Base-by-base conservation (phyloP, 208 protist species). In the Histomonas meleagridis region DNA sequence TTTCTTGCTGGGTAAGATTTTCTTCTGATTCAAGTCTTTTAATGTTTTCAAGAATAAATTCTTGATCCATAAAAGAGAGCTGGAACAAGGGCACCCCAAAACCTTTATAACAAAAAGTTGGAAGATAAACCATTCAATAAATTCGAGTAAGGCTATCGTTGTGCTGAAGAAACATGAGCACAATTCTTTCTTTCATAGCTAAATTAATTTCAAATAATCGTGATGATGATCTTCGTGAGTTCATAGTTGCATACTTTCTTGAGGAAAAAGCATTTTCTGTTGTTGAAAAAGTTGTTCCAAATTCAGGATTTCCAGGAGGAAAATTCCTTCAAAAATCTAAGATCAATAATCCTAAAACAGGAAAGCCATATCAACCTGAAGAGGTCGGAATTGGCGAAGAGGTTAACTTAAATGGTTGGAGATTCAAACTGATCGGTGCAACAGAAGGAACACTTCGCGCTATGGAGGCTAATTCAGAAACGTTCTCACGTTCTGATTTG, bases 241-340 rank as follows among this genome's bases (percentile, higher is more conserved):
- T 86, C 46, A 86, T 86, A 55, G 76, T 86, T 48, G 46, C 43
- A 26, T 86, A 43, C 35, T 86, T 46, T 55, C 46, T 86, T 18
- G 76, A 86, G 7, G 76, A 86, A 38, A 46, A 40, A 10, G 38
- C 14, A 38, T 86, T 86, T n/a, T 46, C n/a, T 16, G 76, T 86
- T 32, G 32, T 86, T 3, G 76, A 86, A 55, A 86, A 86, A 55
- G 76, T 86, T 57, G 32, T 86, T 55, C 76, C 76, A 32, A 86
- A 86, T 28, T 51, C 40, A 1, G 76, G 76, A 23, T 86, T 86
- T n/a, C 46, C 76, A 57, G 76, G 76, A 53, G 76, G 76, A 46
- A 86, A 86, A 43, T 86, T 86, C 43, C 43, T 86, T 86, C 46
- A 43, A 38, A 12, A 46, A 1, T 26, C 76, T 35, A 86, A 86